These are phyloP conservation scores for Uromyces viciae-fabae DNA, from an alignment of 1,284 basidiomycete species.

Conservation along the genomic window DNA sequence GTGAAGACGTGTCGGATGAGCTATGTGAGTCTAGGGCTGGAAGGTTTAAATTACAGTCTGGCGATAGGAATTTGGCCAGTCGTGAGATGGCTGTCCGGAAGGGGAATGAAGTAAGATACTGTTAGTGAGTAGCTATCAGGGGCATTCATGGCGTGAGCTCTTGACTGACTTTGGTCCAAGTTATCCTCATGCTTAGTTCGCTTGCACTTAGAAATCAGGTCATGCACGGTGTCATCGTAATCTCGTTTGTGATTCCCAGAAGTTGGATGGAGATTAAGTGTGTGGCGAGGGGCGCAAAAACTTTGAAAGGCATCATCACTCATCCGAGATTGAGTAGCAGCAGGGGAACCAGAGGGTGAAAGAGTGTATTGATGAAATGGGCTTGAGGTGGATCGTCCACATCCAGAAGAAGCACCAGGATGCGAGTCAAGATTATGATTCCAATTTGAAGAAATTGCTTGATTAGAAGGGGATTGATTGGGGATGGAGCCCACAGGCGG, in stretches of 20 bases:
- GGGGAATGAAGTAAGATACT: neutral
- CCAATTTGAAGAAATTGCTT: neutral
- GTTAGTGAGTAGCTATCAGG: neutral
- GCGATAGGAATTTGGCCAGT: slow-evolving; percentile 18
- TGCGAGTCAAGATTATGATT: neutral
- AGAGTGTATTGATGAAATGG: neutral
- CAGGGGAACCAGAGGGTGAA: neutral
- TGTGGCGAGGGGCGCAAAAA: slow-evolving; percentile 7
- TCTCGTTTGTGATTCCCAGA: slow-evolving; percentile 21
- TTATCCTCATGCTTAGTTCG: slow-evolving; percentile 33
- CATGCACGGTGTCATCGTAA: slow-evolving; percentile 31
- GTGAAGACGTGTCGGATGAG: slow-evolving; percentile 36
- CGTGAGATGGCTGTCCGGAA: slow-evolving; percentile 13
- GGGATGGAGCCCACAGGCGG: neutral
- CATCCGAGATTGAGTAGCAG: neutral
- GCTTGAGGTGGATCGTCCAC: slow-evolving; percentile 15
- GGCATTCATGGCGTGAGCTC: neutral
- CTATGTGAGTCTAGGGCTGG: slow-evolving; percentile 30
- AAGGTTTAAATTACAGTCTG: slow-evolving; percentile 28
- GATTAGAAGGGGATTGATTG: neutral
- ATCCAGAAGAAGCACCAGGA: neutral
- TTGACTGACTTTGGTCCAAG: slow-evolving; percentile 19
- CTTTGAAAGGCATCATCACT: slow-evolving; percentile 16
- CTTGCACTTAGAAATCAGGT: slow-evolving; percentile 30
- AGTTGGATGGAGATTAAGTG: neutral